phyloP scores from a whole-genome alignment of 2,329 filamentous ascomycete genomes.

The Monosporascus sp. region DNA sequence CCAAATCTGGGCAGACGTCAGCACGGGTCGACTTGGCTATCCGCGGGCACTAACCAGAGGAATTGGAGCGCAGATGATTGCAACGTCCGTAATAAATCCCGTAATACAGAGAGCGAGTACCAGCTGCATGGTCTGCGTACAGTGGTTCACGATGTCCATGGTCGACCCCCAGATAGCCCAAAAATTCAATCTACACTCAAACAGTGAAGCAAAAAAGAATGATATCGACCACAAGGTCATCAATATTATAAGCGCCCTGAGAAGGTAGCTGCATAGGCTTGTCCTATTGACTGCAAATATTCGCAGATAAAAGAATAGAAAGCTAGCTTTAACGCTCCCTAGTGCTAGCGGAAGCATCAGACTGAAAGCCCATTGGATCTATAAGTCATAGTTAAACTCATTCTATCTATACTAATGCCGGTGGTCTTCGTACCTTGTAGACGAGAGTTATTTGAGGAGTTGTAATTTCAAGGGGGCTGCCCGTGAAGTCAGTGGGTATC shows the following conservation, averaged over 20 bases:
- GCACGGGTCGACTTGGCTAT: neutral
- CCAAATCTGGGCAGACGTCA: slow-evolving; percentile 6
- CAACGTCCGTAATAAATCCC: slow-evolving; percentile 11
- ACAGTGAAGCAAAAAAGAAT: slow-evolving; percentile 14
- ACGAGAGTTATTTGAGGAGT: slow-evolving; percentile 11
- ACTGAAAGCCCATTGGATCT: slow-evolving; percentile 16
- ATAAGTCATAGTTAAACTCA: neutral
- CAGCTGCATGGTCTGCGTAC: slow-evolving; percentile 1
- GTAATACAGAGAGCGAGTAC: slow-evolving; percentile 11
- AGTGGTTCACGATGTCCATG: slow-evolving; percentile 2
- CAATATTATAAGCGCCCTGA: slow-evolving; percentile 7
- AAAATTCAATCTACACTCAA: slow-evolving; percentile 12
- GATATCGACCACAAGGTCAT: slow-evolving; percentile 1
- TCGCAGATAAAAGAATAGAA: slow-evolving; percentile 18
- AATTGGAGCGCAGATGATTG: slow-evolving; percentile 13
- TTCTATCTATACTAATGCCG: neutral
- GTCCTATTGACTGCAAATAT: slow-evolving; percentile 12
- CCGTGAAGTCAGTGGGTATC: slow-evolving; percentile 6
- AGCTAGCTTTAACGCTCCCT: slow-evolving; percentile 15
- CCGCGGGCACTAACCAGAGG: slow-evolving; percentile 10
- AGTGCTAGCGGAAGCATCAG: slow-evolving; percentile 16
- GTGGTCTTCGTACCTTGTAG: slow-evolving; percentile 3
- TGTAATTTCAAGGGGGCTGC: neutral
- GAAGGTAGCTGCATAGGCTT: slow-evolving; percentile 2
- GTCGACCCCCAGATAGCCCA: slow-evolving; percentile 11